Evolutionary conservation across 805 yeast species (phyloP), one percentile per base, ranked within the genome.

Genomic region (Yamadazyma paraphyllophila): DNA sequence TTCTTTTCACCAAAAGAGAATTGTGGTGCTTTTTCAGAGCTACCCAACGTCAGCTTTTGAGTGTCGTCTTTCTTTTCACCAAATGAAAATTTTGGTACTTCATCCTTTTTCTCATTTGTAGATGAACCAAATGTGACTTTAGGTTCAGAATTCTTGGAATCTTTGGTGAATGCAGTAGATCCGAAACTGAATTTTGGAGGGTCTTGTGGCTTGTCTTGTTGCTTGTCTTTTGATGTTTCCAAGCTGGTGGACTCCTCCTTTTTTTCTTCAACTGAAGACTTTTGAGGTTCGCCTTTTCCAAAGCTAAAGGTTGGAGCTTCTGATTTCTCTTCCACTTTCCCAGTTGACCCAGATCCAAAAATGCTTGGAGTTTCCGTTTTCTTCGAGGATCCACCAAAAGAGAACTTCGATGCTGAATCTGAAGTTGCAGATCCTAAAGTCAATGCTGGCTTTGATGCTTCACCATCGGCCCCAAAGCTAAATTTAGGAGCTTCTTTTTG

Each of bases 61-160:
- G 31, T 10, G 7, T 29, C 31, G 7, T 10, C 13, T 29, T 29
- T 29, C 31, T 29, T 38, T 5, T 44, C 25, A 20, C 62, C 63
- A 41, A 60, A 56, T 8, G 53, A 49, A 36, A 26, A 26, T 14
- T 25, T 15, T 42, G 43, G 39, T 16, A 15, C 14, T 10, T 20
- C 41, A 24, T 20, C 24, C 6, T 20, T 20, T 20, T 20, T 20
- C 24, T 20, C 24, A 20, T 20, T 20, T 20, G 30, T 11, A 36
- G 31, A 25, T 13, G 42, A 36, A 8, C 47, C 53, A 32, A 51
- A 46, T 9, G 14, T 36, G 45, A 46, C 44, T n/a, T 29, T 30
- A 15, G 51, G 45, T 20, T 8, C 14, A 31, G 38, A 25, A 10
- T 43, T 15, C 24, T 35, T 32, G 5, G 14, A 33, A 32, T 26